Evolutionary conservation across 1,284 basidiomycete genomes (phyloP), one percentile per base, ranked within the genome.

Genomic region (Somion occarium): DNA sequence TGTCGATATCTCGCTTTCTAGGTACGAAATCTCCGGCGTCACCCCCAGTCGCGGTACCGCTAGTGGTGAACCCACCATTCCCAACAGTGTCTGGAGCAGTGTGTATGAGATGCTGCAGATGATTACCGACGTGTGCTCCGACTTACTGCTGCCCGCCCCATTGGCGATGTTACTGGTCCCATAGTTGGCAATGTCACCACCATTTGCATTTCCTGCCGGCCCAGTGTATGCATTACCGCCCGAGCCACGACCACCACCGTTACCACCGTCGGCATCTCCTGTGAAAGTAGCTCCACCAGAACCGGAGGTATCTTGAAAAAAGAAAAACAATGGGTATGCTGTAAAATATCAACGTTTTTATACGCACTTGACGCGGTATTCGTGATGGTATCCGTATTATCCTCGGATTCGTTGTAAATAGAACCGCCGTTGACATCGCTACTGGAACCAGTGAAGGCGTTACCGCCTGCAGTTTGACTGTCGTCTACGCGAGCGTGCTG

Each of bases 201-300:
- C 59, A 27, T 54, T 24, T 18, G 59, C 44, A 25, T 58, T 51
- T 2, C 59, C 56, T 3, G 51, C 38, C 7, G 39, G n/a, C 9
- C 59, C 59, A 39, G 46, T 53, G 49, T 56, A 55, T n/a, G 50
- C 49, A 42, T 58, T 57, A 23, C 57, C 57, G 12, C 42, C 57
- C 13, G 47, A 42, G 11, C 57, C 57, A 11, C 27, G 38, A 1
- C 57, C 54, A 27, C 52, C 48, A 44, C 54, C 53, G 42, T 54
- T 44, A 24, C 57, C 57, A 13, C 54, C 57, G 18, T 38, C 37
- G 11, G 57, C 54, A 37, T 52, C 42, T 49, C 57, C 57, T 20
- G 47, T 54, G 39, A 20, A 11, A 11, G 52, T 48, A 24, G 30
- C 47, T 24, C 58, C 59, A 30, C 49, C 54, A 26, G 25, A n/a